Percentiles rank a stretch among this genome's conserved stretches.
phyloP scores from a whole-genome alignment of 306 rosid species.

The Pterocarpus santalinus region DNA sequence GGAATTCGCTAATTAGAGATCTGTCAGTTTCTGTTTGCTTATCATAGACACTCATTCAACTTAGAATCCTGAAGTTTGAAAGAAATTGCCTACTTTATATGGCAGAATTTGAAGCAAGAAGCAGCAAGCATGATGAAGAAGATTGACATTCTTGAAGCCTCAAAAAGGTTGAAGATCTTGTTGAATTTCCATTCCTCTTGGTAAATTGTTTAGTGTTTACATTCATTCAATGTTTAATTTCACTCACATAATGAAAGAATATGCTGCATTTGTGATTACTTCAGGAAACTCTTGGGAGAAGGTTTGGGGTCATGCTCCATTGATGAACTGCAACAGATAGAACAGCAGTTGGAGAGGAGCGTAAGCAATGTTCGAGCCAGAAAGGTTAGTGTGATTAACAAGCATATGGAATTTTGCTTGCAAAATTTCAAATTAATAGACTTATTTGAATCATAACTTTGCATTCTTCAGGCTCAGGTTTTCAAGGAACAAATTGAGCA shows the following conservation, averaged over 20 bases:
- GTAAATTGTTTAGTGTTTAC: background rate
- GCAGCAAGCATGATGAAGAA: conserved; percentile 71
- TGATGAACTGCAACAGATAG: conserved; percentile 73
- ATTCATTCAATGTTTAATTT: background rate
- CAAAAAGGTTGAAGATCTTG: conserved; percentile 65
- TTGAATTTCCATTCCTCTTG: background rate
- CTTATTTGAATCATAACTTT: conserved; percentile 5
- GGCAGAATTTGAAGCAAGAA: conserved; percentile 78
- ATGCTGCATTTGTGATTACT: conserved; percentile 31
- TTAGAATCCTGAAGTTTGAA: conserved; percentile 20
- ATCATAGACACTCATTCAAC: background rate
- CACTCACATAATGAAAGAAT: background rate
- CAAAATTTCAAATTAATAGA: background rate
- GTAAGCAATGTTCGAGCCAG: conserved; percentile 62
- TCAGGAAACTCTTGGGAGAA: conserved; percentile 80
- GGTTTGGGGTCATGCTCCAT: conserved; percentile 66
- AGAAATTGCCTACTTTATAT: conserved; percentile 24
- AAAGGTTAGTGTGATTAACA: conserved; percentile 60
- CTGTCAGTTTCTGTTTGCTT: background rate
- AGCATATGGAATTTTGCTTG: background rate
- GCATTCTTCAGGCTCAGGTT: conserved; percentile 62
- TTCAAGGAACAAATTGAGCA: conserved; percentile 66
- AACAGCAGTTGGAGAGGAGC: conserved; percentile 76
- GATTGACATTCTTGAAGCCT: conserved; percentile 73
- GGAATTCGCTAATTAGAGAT: background rate